These are phyloP conservation scores for Saitozyma podzolica DNA, from an alignment of 768 basidiomycete genomes.

Conservation along the genomic window DNA sequence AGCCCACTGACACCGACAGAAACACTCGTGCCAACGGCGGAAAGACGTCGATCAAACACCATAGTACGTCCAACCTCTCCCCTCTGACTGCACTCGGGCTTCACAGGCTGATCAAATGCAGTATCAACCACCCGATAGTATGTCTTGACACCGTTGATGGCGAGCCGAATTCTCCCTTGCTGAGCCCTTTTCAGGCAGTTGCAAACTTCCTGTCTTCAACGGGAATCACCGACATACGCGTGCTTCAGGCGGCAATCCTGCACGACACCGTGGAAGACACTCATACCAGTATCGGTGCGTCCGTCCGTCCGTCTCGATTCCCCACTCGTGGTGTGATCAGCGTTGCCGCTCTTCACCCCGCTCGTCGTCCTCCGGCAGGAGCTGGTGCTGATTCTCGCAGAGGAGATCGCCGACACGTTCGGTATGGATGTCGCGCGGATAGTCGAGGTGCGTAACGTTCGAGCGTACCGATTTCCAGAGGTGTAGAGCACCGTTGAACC, in stretches of 20 bases:
- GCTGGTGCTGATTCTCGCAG: conserved; percentile 8
- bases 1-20: conserved; percentile 21
- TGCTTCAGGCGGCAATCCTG: conserved; percentile 49
- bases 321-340: background rate
- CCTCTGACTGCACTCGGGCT: background rate
- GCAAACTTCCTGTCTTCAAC: conserved; percentile 48
- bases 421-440: conserved; percentile 50
- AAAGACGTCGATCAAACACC: conserved; percentile 50
- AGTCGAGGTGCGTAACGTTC: conserved; percentile 41
- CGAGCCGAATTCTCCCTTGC: background rate
- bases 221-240: conserved; percentile 45
- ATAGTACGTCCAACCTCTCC: conserved; percentile 31
- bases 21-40: conserved; percentile 49
- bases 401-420: conserved; percentile 46
- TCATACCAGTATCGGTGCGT: conserved; percentile 42
- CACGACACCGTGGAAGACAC: conserved; percentile 55
- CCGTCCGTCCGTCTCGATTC: background rate
- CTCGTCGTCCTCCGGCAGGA: background rate
- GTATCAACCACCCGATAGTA: conserved; percentile 52
- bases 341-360: background rate
- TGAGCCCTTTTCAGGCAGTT: conserved; percentile 31
- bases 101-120: conserved; percentile 3
- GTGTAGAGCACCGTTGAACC: too few relatives aligned
- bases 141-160: background rate
- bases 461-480: too few relatives aligned